Conservation (phyloP, 1,284 basidiomycete genomes). For the Paramarasmius palmivorus region DNA sequence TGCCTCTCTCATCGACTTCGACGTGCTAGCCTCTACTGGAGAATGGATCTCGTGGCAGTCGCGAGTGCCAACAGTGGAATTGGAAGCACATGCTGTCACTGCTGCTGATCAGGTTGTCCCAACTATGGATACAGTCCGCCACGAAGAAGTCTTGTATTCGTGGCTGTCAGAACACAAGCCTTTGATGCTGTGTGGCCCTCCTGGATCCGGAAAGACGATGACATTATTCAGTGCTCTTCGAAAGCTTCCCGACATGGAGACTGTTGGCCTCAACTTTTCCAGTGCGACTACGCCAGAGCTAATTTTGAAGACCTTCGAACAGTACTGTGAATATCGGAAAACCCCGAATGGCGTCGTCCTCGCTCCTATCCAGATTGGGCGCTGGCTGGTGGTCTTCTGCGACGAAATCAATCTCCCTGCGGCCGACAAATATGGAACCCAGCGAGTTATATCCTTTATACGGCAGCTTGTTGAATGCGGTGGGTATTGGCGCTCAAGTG, state of each 20-base stretch:
- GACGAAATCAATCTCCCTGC: conserved; percentile 99
- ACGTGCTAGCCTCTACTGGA: conserved; percentile 84
- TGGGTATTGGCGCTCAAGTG: conserved; percentile 93
- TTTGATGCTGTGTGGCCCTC: conserved; percentile 97
- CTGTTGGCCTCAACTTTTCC: conserved; percentile 98
- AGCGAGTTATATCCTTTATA: conserved; percentile 97
- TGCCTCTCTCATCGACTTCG: conserved; percentile 91
- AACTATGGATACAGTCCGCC: conserved; percentile 97
- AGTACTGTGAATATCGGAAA: conserved; percentile 99
- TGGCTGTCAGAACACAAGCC: conserved; percentile 99
- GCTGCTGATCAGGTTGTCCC: conserved; percentile 97
- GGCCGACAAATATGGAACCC: conserved; percentile 97
- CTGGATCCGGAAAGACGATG: conserved; percentile 99
- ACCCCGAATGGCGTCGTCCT: conserved; percentile 96
- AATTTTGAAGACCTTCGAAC: conserved; percentile 98
- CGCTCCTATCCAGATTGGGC: conserved; percentile 91
- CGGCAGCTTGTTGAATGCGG: conserved; percentile 95
- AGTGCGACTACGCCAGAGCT: conserved; percentile 98
- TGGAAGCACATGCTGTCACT: conserved; percentile 95
- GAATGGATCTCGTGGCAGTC: conserved; percentile 95
- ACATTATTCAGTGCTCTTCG: conserved; percentile 98
- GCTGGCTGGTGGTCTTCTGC: conserved; percentile 99
- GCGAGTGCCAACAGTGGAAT: conserved; percentile 92
- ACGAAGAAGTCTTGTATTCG: conserved; percentile 97
- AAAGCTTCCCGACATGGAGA: conserved; percentile 98